phyloP scores from a whole-genome alignment of 1,139 yeast species.

The Candida sp. region DNA sequence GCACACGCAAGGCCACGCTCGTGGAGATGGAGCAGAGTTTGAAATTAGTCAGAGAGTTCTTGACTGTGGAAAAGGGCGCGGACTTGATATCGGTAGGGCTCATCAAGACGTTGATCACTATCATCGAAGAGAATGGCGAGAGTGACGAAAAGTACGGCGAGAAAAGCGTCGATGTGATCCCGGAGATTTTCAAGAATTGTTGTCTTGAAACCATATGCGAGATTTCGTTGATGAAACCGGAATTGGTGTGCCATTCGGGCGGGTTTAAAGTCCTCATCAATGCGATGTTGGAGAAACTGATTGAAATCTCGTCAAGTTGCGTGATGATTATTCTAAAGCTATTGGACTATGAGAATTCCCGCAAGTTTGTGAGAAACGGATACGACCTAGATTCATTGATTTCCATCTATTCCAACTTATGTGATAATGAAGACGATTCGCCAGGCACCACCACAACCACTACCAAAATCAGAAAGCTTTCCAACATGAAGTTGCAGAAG shows the following conservation, averaged over 20 bases:
- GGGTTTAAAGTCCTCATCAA: conserved; percentile 66
- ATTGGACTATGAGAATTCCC: conserved; percentile 61
- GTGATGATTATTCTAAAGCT: conserved; percentile 60
- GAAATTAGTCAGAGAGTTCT: conserved; percentile 66
- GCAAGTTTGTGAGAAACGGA: conserved; percentile 63
- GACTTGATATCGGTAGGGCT: conserved; percentile 66
- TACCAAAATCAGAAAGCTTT: conserved; percentile 12
- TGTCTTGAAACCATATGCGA: conserved; percentile 79
- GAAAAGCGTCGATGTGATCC: conserved; percentile 9
- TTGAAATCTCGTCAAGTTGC: conserved; percentile 58
- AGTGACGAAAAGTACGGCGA: conserved; percentile 12
- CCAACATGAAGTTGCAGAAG: conserved; percentile 50
- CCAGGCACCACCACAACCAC: neutral
- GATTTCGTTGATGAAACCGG: conserved; percentile 64
- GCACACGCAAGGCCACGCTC: conserved; percentile 40
- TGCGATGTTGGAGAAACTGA: conserved; percentile 64
- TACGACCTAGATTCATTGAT: conserved; percentile 67
- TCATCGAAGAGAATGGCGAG: conserved; percentile 61
- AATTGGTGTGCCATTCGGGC: conserved; percentile 61
- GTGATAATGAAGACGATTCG: conserved; percentile 9
- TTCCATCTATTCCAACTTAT: conserved; percentile 53
- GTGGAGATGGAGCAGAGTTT: conserved; percentile 83
- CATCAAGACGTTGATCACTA: conserved; percentile 71
- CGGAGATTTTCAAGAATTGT: conserved; percentile 55
- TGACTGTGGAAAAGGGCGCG: conserved; percentile 61